Evolutionary conservation across 2,329 filamentous ascomycete genomes (phyloP).

Genomic region (Beauveria australis): DNA sequence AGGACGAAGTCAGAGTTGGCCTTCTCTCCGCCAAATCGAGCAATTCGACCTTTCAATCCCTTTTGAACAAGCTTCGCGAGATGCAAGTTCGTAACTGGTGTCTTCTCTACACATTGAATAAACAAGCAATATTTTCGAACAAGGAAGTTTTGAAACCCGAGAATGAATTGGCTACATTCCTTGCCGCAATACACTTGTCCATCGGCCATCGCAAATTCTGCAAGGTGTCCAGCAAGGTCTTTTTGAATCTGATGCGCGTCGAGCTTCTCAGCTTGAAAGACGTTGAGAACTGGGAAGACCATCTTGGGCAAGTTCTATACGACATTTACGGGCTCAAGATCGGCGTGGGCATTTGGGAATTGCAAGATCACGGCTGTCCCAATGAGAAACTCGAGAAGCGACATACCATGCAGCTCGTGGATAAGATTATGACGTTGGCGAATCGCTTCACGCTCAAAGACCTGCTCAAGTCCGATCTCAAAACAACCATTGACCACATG

Average conservation of each 20-base stretch:
- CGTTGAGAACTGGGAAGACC: slow-evolving; percentile 75
- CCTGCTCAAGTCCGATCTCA: slow-evolving; percentile 82
- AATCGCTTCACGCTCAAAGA: slow-evolving; percentile 84
- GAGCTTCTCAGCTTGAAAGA: slow-evolving; percentile 72
- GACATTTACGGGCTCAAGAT: slow-evolving; percentile 78
- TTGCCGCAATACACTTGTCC: slow-evolving; percentile 75
- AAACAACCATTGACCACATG: slow-evolving; percentile 84
- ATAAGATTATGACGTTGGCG: slow-evolving; percentile 74
- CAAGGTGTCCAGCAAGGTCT: slow-evolving; percentile 75
- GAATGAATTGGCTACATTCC: slow-evolving; percentile 68
- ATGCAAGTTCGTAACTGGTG: slow-evolving; percentile 86
- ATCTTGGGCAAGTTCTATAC: slow-evolving; percentile 76
- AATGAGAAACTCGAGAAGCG: slow-evolving; percentile 70
- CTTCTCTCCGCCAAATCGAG: slow-evolving; percentile 53
- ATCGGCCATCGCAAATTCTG: slow-evolving; percentile 79
- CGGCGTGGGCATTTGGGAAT: slow-evolving; percentile 55
- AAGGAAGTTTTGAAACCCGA: slow-evolving; percentile 57
- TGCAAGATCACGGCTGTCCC: slow-evolving; percentile 73
- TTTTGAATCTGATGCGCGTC: slow-evolving; percentile 80
- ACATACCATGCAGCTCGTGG: slow-evolving; percentile 72
- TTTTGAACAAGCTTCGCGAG: slow-evolving; percentile 66
- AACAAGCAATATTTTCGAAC: slow-evolving; percentile 64
- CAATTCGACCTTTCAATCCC: slow-evolving; percentile 45
- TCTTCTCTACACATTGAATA: slow-evolving; percentile 72
- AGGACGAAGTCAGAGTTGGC: slow-evolving; percentile 78